Conservation (phyloP, 768 basidiomycete genomes). For the Phlebiopsis gigantea region DNA sequence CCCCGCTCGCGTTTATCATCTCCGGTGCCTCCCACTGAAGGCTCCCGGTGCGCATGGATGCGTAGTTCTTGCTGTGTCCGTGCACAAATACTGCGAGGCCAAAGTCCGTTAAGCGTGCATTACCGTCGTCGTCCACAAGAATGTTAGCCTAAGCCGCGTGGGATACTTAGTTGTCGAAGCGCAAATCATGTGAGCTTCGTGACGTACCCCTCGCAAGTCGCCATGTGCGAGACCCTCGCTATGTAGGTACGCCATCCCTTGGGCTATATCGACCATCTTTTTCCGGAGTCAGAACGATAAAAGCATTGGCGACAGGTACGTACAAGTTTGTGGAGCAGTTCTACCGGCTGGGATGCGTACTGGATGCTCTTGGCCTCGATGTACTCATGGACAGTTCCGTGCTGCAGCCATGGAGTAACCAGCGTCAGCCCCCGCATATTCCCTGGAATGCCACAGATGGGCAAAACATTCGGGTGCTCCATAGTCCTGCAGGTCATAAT, state of each 20-base stretch:
- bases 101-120: slow-evolving; percentile 3
- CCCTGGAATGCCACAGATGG: neutral
- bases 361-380: neutral
- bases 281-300: neutral
- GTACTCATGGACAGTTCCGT: slow-evolving; percentile 4
- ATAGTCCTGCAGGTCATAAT: neutral
- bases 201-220: slow-evolving; percentile 9
- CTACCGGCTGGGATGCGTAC: neutral
- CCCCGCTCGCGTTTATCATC: neutral
- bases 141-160: slow-evolving; percentile 10
- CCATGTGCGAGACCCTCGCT: slow-evolving; percentile 8
- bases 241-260: slow-evolving; percentile 7
- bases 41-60: neutral
- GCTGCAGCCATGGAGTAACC: neutral
- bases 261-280: slow-evolving; percentile 7
- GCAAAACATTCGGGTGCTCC: neutral
- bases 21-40: slow-evolving; percentile 8
- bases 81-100: slow-evolving; percentile 3
- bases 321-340: slow-evolving; percentile 3
- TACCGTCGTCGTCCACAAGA: slow-evolving; percentile 1
- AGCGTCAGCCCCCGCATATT: neutral
- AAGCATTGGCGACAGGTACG: neutral
- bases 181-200: neutral
- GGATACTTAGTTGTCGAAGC: too few relatives aligned
- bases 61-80: slow-evolving; percentile 3